These are phyloP conservation scores for Xerocomus brunneocitrinus DNA, from an alignment of 768 basidiomycete species.

Conservation along the genomic window DNA sequence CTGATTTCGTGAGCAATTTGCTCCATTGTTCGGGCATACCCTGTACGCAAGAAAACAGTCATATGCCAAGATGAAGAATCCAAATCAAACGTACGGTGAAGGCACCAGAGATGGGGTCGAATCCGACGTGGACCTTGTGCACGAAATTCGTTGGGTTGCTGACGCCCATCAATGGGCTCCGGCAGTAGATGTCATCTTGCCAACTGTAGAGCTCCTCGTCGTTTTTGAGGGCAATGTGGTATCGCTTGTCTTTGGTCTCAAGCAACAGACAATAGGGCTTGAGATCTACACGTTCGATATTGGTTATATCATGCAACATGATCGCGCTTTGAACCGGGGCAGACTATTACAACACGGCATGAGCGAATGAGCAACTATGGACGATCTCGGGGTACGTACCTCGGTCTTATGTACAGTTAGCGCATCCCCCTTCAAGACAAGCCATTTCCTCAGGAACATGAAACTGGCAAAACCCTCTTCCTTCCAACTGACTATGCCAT, in stretches of 20 bases:
- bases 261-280: conserved; percentile 92
- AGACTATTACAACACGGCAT: conserved; percentile 32
- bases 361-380: background rate
- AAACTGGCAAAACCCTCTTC: conserved; percentile 92
- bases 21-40: conserved; percentile 98
- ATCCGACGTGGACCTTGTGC: conserved; percentile 97
- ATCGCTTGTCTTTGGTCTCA: conserved; percentile 80
- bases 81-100: conserved; percentile 71
- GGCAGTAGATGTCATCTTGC: conserved; percentile 94
- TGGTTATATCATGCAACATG: conserved; percentile 69
- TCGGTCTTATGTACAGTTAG: conserved; percentile 88
- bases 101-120: conserved; percentile 88
- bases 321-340: conserved; percentile 58
- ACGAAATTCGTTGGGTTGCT: conserved; percentile 96
- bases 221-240: conserved; percentile 77
- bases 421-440: conserved; percentile 76
- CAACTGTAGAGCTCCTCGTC: conserved; percentile 98
- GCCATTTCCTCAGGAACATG: conserved; percentile 89
- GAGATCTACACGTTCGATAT: conserved; percentile 87
- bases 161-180: conserved; percentile 90
- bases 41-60: conserved; percentile 34
- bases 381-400: conserved; percentile 44
- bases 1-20: conserved; percentile 92
- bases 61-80: background rate
- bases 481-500: conserved; percentile 81